Conservation (phyloP, 1,139 yeast genomes). For the Taiozyma onychis region DNA sequence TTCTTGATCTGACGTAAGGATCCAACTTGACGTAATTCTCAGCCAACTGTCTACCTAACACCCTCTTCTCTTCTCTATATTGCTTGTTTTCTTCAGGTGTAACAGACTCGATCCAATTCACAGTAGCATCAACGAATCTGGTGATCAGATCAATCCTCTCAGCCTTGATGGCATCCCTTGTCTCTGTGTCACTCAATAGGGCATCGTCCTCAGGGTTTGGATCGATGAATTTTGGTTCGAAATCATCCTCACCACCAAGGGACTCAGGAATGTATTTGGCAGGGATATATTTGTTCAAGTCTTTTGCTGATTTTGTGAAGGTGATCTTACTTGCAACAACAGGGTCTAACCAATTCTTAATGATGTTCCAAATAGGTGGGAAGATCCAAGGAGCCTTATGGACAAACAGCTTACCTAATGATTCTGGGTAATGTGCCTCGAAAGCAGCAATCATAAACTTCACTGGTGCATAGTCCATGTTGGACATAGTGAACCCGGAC, state of each 20-base stretch:
- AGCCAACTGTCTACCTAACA: constrained; percentile 43
- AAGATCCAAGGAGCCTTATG: constrained; percentile 93
- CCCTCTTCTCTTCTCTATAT: constrained; percentile 41
- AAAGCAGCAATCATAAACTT: constrained; percentile 72
- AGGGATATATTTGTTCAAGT: constrained; percentile 52
- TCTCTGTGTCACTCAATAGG: constrained; percentile 35
- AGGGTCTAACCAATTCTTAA: constrained; percentile 85
- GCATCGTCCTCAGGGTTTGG: constrained; percentile 50
- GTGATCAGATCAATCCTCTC: constrained; percentile 45
- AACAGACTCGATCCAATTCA: constrained; percentile 59
- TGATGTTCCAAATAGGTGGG: constrained; percentile 78
- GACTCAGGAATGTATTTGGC: constrained; percentile 48
- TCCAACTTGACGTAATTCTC: constrained; percentile 59
- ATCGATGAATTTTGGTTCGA: constrained; percentile 46
- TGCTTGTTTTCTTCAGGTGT: constrained; percentile 38
- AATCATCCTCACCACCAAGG: constrained; percentile 62
- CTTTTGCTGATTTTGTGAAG: constrained; percentile 59
- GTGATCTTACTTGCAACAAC: constrained; percentile 77
- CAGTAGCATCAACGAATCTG: constrained; percentile 51
- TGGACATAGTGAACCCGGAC: constrained; percentile 65
- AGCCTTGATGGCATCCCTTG: constrained; percentile 34
- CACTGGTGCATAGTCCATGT: constrained; percentile 81
- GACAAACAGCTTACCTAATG: constrained; percentile 65
- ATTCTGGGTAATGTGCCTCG: constrained; percentile 87
- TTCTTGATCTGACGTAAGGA: constrained; percentile 67